Conservation (phyloP, 345 rosid species). For the Salix koriyanagi region DNA sequence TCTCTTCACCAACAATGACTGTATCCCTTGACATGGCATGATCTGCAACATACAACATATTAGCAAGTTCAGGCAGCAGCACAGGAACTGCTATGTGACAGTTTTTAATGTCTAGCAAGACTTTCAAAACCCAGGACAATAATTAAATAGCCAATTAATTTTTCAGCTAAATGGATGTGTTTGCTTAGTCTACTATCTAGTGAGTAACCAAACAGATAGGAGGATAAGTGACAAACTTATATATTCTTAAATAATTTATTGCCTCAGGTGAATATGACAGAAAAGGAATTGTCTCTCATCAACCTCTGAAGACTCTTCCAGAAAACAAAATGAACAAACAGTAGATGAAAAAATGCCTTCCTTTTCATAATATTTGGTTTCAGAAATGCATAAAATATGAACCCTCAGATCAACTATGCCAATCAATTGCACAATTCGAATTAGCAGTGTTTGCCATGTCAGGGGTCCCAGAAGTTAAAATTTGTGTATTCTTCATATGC, state of each 20-base stretch:
- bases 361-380: neutral
- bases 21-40: slow-evolving; percentile 67
- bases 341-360: neutral
- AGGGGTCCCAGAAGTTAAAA: neutral
- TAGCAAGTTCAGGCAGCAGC: slow-evolving; percentile 4
- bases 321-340: neutral
- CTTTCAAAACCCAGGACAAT: neutral
- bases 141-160: neutral
- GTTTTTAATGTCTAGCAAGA: neutral
- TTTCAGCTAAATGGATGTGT: neutral
- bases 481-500: neutral
- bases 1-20: slow-evolving; percentile 64
- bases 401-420: neutral
- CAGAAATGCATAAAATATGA: neutral
- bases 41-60: slow-evolving; percentile 41
- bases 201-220: neutral
- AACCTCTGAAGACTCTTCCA: neutral
- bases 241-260: neutral
- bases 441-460: neutral
- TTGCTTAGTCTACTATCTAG: neutral
- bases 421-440: neutral
- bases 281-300: neutral
- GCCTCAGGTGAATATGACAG: neutral
- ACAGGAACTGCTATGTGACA: neutral
- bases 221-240: neutral